These are phyloP conservation scores for Ophiostoma himal-ulmi DNA, from an alignment of 2,329 filamentous ascomycete genomes.

Conservation along the genomic window DNA sequence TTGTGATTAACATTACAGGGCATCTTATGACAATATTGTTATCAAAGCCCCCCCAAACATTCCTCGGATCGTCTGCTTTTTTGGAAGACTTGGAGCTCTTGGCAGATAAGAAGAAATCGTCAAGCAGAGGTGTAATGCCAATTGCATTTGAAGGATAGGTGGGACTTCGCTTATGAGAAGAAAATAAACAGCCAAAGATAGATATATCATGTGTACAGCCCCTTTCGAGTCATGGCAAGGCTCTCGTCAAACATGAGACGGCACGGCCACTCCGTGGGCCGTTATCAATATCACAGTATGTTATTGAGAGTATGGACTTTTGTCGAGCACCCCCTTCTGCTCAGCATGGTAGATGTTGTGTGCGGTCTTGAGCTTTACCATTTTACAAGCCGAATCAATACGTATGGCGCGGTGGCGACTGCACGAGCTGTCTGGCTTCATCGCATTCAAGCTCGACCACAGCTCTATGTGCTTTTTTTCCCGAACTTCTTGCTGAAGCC, in stretches of 20 bases:
- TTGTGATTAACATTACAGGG: not conserved
- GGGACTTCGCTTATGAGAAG: not conserved
- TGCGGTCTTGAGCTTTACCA: not conserved
- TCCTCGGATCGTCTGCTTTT: not conserved
- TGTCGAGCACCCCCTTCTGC: not conserved
- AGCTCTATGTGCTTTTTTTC: not conserved
- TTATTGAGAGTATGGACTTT: not conserved
- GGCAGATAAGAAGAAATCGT: not conserved
- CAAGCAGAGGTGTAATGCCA: not conserved
- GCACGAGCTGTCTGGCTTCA: too few relatives aligned
- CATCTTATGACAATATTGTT: not conserved
- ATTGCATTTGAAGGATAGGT: not conserved
- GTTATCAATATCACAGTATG: not conserved
- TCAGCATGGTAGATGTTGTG: not conserved
- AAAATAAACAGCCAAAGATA: not conserved
- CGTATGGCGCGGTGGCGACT: too few relatives aligned
- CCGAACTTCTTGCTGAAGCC: too few relatives aligned
- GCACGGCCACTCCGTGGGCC: not conserved
- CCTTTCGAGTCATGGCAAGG: constrained; percentile 5
- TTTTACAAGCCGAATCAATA: not conserved
- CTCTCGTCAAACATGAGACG: not conserved
- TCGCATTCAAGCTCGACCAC: not conserved
- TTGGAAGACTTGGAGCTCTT: not conserved
- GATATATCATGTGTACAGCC: not conserved
- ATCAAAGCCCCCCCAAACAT: not conserved